Evolutionary conservation across 2,329 filamentous ascomycete genomes (phyloP), one percentile per base, ranked within the genome.

Genomic region (Talaromyces marneffei): DNA sequence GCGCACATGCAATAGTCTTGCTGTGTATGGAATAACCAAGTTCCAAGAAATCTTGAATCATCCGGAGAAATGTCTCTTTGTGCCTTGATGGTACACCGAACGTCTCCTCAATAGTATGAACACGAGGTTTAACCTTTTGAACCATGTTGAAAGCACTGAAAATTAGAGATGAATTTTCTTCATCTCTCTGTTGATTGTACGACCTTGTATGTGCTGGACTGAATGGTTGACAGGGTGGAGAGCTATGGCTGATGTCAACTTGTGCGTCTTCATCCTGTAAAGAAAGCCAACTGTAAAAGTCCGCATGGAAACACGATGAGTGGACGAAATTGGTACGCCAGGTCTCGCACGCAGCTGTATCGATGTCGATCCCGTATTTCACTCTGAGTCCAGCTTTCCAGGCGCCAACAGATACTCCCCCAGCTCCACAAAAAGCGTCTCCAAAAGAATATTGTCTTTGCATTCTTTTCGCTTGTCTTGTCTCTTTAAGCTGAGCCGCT

Each of bases 41-140:
- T 2, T 82, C 74, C 0, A 88, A 85, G 58, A 62, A 42, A n/a
- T 86, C 84, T 27, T 81, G 76, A 2, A 94, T 76, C 0, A 92
- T 72, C 0, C 79, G 74, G 40, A 82, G 78, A 52, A 92, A 87
- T 57, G 83, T 86, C 0, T 77, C 73, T 10, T 75, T 71, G 59
- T 87, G 85, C 0, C 78, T 73, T 0, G 81, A 74, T 23, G 83
- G 72, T 0, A 95, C 80, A 0, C 90, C 90, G 57, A 85, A 86
- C 0, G 91, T 92, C 69, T 96, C 88, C 67, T 96, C 91, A 0
- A 95, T 76, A 0, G 90, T 95, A 1, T 90, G 82, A 0, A 94
- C 69, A 0, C 91, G 81, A 0, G 91, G 90, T 0, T 80, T 82
- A 0, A 82, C 71, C 37, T 82, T 81, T 4, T 80, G 73, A 0